Evolutionary conservation across 371 early-diverging fungal species (phyloP), one percentile per base, ranked within the genome.

Genomic region (Mucor racemosus): DNA sequence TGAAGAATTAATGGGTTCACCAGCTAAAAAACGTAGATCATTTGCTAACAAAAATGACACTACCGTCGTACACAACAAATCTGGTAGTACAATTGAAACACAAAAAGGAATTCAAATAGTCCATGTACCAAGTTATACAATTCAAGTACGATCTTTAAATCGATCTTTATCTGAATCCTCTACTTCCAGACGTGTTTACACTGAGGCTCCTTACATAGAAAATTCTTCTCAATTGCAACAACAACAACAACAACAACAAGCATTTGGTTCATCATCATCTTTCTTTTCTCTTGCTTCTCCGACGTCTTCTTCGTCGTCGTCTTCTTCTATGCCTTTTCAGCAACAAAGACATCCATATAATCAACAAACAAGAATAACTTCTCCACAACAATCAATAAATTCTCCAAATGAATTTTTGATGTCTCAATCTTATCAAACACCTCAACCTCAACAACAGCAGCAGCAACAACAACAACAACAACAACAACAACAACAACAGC

Each of bases 51-150:
- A 58, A 5, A 54, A 8, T 56, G 54, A 59, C 58, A 64, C 60
- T 9, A 13, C n/a, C 17, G 48, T 58, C 35, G 31, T 39, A 60
- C 53, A 36, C 21, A 62, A 13, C 48, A 53, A 65, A 40, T n/a
- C 42, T 38, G 21, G 53, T 31, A 21, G n/a, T 55, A 38, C 62
- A 34, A 31, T 33, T 14, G 76, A 75, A 36, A 33, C 69, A 13
- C 75, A 69, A 19, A 80, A 80, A 57, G 81, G 78, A n/a, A 69
- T 78, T 38, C 81, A 80, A 58, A 62, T 66, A 9, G 73, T 80
- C 0, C 54, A 73, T 60, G 72, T 80, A 7, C 78, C 81, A 9
- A 72, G 68, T 31, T 80, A 76, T 58, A 74, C 71, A 3, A 63
- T 80, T 34, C 76, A 69, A 60, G 69, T 80, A 0, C 60, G 76